Conservation (phyloP, 345 rosid genomes). For the Triadica sebifera region DNA sequence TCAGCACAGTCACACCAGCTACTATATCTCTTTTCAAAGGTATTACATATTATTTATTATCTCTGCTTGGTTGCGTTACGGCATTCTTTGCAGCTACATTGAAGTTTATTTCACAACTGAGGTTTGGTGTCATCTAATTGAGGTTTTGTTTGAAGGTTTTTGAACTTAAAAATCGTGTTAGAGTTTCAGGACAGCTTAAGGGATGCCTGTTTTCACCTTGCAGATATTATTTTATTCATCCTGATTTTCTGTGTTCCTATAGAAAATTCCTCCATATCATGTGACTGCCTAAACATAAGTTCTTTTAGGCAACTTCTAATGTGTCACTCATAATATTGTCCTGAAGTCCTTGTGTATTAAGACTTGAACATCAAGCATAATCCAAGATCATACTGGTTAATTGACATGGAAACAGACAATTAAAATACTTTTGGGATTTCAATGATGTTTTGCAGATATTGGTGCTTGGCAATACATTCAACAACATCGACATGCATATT, state of each 20-base stretch:
- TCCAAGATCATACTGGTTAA: not conserved
- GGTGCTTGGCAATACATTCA: slow-evolving; percentile 92
- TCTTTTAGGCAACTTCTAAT: not conserved
- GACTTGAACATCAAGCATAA: not conserved
- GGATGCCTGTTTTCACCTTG: not conserved
- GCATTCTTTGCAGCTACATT: not conserved
- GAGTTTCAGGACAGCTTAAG: not conserved
- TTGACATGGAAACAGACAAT: not conserved
- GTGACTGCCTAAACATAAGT: not conserved
- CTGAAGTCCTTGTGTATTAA: not conserved
- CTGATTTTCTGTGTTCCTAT: not conserved
- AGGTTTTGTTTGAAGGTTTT: not conserved
- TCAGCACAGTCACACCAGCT: slow-evolving; percentile 91
- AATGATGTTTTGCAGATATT: slow-evolving; percentile 47
- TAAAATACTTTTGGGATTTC: not conserved
- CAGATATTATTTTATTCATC: not conserved
- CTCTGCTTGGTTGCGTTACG: not conserved
- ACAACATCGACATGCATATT: slow-evolving; percentile 80
- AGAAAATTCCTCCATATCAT: not conserved
- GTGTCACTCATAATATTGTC: not conserved
- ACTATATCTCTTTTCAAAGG: slow-evolving; percentile 79
- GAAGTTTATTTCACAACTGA: not conserved
- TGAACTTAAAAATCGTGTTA: not conserved
- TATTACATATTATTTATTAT: slow-evolving; percentile 21
- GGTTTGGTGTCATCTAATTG: not conserved